Conservation (phyloP, 768 basidiomycete species). For the Cyclocybe cylindracea region DNA sequence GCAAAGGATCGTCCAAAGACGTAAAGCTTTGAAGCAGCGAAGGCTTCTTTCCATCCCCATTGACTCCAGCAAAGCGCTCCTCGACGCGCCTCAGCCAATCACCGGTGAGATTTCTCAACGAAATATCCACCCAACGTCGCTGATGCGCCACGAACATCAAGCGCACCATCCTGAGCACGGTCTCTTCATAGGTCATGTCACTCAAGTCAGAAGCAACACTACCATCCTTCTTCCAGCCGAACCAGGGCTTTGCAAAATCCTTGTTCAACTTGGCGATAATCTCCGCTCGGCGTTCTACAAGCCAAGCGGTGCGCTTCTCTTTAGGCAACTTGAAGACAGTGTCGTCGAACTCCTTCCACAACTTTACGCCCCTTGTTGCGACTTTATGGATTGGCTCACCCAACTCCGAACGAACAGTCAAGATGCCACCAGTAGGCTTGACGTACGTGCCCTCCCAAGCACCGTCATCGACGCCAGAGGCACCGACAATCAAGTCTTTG, state of each 20-base stretch:
- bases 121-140: constrained; percentile 90
- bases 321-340: constrained; percentile 94
- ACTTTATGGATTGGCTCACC: constrained; percentile 99
- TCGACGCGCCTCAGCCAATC: constrained; percentile 97
- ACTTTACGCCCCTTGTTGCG: constrained; percentile 92
- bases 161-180: constrained; percentile 85
- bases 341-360: constrained; percentile 99
- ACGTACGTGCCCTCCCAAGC: constrained; percentile 95
- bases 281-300: constrained; percentile 83
- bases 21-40: constrained; percentile 86
- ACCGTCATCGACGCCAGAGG: constrained; percentile 86
- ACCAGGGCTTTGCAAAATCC: constrained; percentile 97
- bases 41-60: constrained; percentile 71
- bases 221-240: constrained; percentile 94
- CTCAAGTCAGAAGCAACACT: constrained; percentile 80
- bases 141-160: constrained; percentile 95
- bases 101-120: constrained; percentile 89
- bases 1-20: constrained; percentile 77
- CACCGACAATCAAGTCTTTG: constrained; percentile 95
- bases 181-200: constrained; percentile 99
- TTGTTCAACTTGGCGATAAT: constrained; percentile 90
- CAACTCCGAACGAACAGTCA: constrained; percentile 96
- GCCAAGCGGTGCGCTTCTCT: constrained; percentile 92
- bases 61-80: constrained; percentile 92
- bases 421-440: constrained; percentile 92